Evolutionary conservation across 2,329 filamentous ascomycete species (phyloP).

Genomic region (Aspergillus eucalypticola): DNA sequence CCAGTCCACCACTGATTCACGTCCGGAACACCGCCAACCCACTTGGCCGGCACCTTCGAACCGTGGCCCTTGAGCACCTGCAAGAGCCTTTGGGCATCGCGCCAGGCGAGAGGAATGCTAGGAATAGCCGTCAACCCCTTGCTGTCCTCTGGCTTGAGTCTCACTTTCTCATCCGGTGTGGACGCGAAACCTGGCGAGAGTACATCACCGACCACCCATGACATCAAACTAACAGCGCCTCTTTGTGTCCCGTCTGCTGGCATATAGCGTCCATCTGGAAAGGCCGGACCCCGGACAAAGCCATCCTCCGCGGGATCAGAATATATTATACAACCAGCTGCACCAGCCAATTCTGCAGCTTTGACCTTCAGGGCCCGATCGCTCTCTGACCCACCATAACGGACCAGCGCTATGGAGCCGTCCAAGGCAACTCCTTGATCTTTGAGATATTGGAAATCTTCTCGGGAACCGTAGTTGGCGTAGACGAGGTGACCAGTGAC

Average conservation of each 20-base stretch:
- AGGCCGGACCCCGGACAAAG: constrained; percentile 69
- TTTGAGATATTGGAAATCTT: constrained; percentile 74
- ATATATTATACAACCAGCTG: constrained; percentile 85
- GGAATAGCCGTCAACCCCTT: constrained; percentile 78
- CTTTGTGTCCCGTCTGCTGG: constrained; percentile 80
- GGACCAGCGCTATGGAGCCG: constrained; percentile 80
- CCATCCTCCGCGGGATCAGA: constrained; percentile 86
- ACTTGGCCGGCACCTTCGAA: constrained; percentile 65
- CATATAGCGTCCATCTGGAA: constrained; percentile 77
- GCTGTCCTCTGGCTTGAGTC: constrained; percentile 69
- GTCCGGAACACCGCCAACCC: constrained; percentile 75
- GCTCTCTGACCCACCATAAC: constrained; percentile 72
- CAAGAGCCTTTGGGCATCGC: constrained; percentile 79
- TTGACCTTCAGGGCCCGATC: constrained; percentile 83
- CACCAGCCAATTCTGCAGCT: constrained; percentile 82
- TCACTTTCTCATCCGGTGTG: constrained; percentile 52
- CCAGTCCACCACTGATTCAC: constrained; percentile 84
- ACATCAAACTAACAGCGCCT: constrained; percentile 76
- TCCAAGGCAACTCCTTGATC: constrained; percentile 71
- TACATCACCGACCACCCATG: constrained; percentile 85
- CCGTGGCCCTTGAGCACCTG: constrained; percentile 75
- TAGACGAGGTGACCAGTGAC: constrained; percentile 86
- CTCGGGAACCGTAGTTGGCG: constrained; percentile 83
- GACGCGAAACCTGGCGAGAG: constrained; percentile 81
- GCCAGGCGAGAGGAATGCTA: constrained; percentile 85